Conservation (phyloP, 257 asterid species). For the Cruciata laevipes region DNA sequence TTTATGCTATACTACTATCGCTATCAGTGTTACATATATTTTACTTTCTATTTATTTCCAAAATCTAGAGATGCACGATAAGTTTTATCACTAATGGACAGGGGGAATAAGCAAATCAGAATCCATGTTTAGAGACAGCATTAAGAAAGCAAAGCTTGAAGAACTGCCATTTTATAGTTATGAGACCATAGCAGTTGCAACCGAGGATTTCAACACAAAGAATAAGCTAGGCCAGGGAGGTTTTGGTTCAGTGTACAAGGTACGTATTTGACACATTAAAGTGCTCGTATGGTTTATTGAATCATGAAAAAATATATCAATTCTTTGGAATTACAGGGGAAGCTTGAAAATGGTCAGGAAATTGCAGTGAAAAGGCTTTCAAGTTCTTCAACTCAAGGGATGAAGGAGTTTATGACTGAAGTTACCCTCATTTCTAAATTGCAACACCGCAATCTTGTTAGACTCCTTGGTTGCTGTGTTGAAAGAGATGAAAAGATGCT, state of each 20-base stretch:
- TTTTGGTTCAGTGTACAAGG: conserved; percentile 65
- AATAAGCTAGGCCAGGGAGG: conserved; percentile 57
- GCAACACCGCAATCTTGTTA: too few species aligned
- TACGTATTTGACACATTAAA: conserved; percentile 7
- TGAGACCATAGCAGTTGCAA: conserved; percentile 36
- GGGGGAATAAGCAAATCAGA: not conserved
- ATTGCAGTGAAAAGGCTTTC: conserved; percentile 26
- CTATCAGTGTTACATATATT: too few species aligned
- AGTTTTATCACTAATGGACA: not conserved
- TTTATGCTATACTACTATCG: not conserved
- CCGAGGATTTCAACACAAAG: conserved; percentile 32
- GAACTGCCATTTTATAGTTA: conserved; percentile 14
- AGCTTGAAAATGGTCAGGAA: conserved; percentile 7
- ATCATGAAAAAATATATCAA: too few species aligned
- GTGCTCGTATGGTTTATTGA: not conserved
- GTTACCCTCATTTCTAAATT: too few species aligned
- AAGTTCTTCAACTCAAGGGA: conserved; percentile 36
- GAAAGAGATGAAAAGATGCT: conserved; percentile 33
- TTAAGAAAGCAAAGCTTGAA: not conserved
- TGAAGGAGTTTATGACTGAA: too few species aligned
- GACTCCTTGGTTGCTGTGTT: too few species aligned
- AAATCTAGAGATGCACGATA: conserved; percentile 5
- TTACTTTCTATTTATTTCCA: not conserved
- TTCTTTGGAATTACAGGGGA: conserved; percentile 6
- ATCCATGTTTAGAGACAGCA: too few species aligned